Evolutionary conservation across 352 stramenopile species (phyloP), one percentile per base, ranked within the genome.

Genomic region (Globisporangium paddicum): DNA sequence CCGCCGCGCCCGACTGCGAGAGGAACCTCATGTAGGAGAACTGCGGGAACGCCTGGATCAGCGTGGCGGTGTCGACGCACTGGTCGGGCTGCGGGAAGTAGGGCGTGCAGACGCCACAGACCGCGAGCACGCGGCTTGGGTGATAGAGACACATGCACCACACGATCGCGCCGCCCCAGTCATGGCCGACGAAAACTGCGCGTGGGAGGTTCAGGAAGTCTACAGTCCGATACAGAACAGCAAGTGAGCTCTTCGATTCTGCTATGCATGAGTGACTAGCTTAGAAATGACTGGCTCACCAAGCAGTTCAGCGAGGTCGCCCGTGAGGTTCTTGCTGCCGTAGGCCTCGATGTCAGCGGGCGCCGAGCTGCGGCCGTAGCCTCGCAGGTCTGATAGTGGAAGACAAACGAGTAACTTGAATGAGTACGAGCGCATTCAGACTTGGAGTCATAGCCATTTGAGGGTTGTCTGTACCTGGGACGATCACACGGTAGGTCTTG

Each of bases 131-230:
- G 2, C 79, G 77, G 34, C 75, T 63, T 2, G 75, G 75, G 49
- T 86, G 75, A 63, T 77, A 86, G 16, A 87, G 61, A 41, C 66
- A 66, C 64, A 87, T 82, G 50, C 67, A 68, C 68, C 71, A 89
- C 21, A 80, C 72, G 5, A 67, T 64, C 16, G 63, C 55, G 16
- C 66, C 75, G 34, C 79, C 79, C 79, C 79, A 89, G 56, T 89
- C 79, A 11, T 89, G 79, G 14, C 75, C 79, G 34, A 83, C 57
- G 30, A 87, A 64, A 18, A 81, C 67, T n/a, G 62, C 67, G 62
- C 76, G 74, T 8, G 74, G 62, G 21, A 86, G 72, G 23, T 77
- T 69, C 0, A 88, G 71, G 21, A 63, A 56, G 45, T 88, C 75
- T 84, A 42, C 8, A 52, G 32, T 82, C 62, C 11, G n/a, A n/a